Evolutionary conservation across 2,329 filamentous ascomycete species (phyloP), one percentile per base, ranked within the genome.

Genomic region (Pseudovirgaria hyperparasitica): DNA sequence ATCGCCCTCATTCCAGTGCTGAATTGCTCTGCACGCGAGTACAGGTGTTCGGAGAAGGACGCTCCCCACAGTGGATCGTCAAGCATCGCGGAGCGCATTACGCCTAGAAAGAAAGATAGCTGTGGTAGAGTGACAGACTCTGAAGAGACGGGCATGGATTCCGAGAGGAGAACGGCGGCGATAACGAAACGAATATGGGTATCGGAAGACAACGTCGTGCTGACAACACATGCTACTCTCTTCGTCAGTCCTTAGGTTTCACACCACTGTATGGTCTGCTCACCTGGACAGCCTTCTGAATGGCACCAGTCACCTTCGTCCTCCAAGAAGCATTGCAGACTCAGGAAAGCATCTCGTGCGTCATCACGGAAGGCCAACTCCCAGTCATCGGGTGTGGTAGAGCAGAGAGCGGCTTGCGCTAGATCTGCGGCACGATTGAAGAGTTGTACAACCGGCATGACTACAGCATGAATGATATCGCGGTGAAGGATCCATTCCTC

Each of bases 261-360:
- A 20, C 19, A n/a, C 19, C 19, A 9, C 19, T 12, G 6, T 5
- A 16, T 19, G 18, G 12, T 9, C 11, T 10, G 30, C 40, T 13
- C 42, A 50, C 48, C 45, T 17, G 69, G 67, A 44, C 70, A 73
- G 15, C 67, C 66, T 15, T 58, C 48, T 2, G 65, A 69, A 31
- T 60, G 51, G 39, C 65, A 70, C 67, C 67, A 73, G 34, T 71
- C 63, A 32, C 64, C 60, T 36, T 69, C 67, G 27, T 70, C 67
- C 8, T 52, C 55, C 13, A 73, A 45, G 32, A 72, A 70, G 46
- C 66, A 72, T 34, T 71, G 64, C 19, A 74, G 54, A 60, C 67
- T 72, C 27, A 70, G 51, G 40, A 69, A 73, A 1, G 69, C 67
- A 32, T 61, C 61, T 23, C 69, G 61, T 4, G 67, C 67, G 27